Evolutionary conservation across 805 yeast genomes (phyloP).

Genomic region (Monosporozyma servazzii): DNA sequence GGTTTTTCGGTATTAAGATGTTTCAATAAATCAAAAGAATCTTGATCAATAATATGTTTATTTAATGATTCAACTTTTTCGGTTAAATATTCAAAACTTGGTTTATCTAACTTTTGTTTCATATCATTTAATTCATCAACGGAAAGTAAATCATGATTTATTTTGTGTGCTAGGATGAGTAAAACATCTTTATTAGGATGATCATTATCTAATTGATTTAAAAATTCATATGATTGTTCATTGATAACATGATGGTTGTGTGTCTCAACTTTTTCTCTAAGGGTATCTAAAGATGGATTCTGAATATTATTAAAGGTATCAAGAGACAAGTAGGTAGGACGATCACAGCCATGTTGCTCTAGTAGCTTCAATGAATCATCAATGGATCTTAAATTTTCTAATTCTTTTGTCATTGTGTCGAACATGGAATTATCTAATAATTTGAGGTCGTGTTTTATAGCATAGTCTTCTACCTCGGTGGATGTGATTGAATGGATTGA

Average conservation of each 20-base stretch:
- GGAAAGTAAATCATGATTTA: neutral
- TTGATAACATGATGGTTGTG: neutral
- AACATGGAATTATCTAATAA: neutral
- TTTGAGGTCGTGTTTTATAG: neutral
- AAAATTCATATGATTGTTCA: neutral
- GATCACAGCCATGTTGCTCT: neutral
- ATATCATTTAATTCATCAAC: neutral
- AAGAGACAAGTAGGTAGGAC: neutral
- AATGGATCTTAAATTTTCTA: constrained; percentile 1
- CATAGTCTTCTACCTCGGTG: constrained; percentile 1
- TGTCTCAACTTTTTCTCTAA: neutral
- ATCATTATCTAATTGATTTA: neutral
- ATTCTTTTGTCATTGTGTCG: neutral
- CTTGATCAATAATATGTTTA: constrained; percentile 2
- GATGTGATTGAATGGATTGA: neutral
- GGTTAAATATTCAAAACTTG: neutral
- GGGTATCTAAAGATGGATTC: constrained; percentile 1
- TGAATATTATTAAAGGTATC: neutral
- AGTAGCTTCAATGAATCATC: neutral
- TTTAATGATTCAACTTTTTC: neutral
- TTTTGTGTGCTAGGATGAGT: neutral
- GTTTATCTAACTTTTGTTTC: constrained; percentile 1
- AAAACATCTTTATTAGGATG: neutral
- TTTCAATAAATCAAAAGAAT: constrained; percentile 3
- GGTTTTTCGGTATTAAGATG: neutral